Base-by-base conservation (phyloP, 352 stramenopile genomes). In the Phytophthora cactorum region DNA sequence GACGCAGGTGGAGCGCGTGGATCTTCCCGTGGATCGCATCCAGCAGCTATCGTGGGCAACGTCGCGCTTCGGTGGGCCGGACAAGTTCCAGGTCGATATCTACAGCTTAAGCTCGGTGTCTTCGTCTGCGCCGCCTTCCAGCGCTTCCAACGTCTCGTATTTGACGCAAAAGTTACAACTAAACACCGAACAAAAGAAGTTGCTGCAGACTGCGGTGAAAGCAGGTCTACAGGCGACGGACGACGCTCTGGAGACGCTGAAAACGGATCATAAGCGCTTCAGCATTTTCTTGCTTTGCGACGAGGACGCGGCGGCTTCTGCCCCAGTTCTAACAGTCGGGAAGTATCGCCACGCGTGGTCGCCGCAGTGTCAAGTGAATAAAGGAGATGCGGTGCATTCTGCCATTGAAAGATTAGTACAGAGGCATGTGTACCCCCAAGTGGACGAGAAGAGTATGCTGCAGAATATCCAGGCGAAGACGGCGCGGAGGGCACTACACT, bases 281-380 rank as follows among this genome's bases (percentile, higher is more conserved):
- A 79, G 69, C 17, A 28, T 90, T 5, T 66, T 89, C 43, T 53
- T 90, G 44, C 46, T 90, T 0, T 88, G 80, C 59, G 68, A 79
- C 31, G 58, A 78, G 36, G 34, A 72, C 2, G 46, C 17, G 4
- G 58, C 41, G 5, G 17, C 32, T 15, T 59, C 36, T 11, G 45
- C 59, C 4, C 49, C 75, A 3, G 22, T 64, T 1, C 64, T 94
- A 15, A 75, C 66, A 2, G 72, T 92, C 11, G 87, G 87, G 28
- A 86, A 84, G 36, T 61, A 91, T 59, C 83, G 77, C 9, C 84
- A 93, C 58, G 87, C 80, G n/a, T 95, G 81, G 82, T 78, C 80
- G 6, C 70, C 28, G 29, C 59, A 63, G 34, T 85, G 72, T 31
- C 41, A 74, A 56, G 27, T 78, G 25, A 44, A 34, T 44, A 59